Evolutionary conservation across 2,329 filamentous ascomycete species (phyloP), one percentile per base, ranked within the genome.

Genomic region (Botrytis elliptica): DNA sequence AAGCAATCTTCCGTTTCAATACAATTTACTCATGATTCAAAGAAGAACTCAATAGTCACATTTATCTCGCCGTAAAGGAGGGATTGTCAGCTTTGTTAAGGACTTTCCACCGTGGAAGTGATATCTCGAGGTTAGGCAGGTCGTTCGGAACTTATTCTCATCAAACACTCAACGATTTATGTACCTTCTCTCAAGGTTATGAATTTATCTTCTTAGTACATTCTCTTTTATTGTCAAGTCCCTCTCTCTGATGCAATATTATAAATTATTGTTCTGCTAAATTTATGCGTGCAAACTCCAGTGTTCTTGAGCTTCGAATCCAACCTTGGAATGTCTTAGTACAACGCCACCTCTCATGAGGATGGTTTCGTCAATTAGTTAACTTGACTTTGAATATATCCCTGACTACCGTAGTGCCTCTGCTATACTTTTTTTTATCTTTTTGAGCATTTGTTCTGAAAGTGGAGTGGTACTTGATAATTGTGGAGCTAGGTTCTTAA

Each of bases 21-120:
- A 1, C 0, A 25, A 49, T 49, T 0, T 25, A 3, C 22, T 25
- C 9, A 0, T 49, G 22, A 25, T 25, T 25, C 8, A 49, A 49
- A 12, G 22, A 25, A 25, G 22, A 52, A 0, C 1, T n/a, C 49
- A 52, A n/a, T 12, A 0, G 0, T 14, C 25, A n/a, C 12, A 52
- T 52, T 52, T 52, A 8, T 55, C n/a, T 18, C 25, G 1, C 0
- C 14, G 18, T 29, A 8, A 55, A 16, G 14, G 14, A 55, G 8
- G 52, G 25, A 29, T 29, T 8, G 2, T 7, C 7, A 29, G 14
- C 5, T 14, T 3, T 18, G 14, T 3, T 57, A 9, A 18, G n/a
- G n/a, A 29, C 1, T 57, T 9, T 57, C 3, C n/a, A 1, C 14
- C 9, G n/a, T 29, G n/a, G 0, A 57, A 18, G 14, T 33, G 6